These are phyloP conservation scores for Termitomyces titanicus DNA, from an alignment of 768 basidiomycete genomes.

Conservation along the genomic window DNA sequence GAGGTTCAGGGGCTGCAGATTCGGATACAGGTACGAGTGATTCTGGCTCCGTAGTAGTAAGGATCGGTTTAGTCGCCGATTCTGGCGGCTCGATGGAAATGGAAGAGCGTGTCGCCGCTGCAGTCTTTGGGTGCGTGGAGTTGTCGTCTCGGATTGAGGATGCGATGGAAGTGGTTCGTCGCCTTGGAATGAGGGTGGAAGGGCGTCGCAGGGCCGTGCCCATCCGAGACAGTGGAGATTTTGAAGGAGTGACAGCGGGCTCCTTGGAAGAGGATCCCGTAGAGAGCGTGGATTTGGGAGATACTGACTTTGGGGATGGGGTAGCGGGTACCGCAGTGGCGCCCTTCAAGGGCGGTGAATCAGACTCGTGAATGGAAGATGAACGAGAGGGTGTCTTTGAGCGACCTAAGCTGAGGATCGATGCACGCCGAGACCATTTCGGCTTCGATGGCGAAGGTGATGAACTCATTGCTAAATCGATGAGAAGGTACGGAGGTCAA, in stretches of 20 bases:
- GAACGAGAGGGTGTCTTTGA: constrained; percentile 9
- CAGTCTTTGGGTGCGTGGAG: constrained; percentile 2
- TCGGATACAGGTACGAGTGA: background rate
- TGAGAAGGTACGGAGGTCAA: background rate
- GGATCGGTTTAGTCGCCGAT: background rate
- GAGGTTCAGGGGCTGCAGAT: background rate
- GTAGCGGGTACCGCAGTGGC: background rate
- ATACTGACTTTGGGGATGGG: background rate
- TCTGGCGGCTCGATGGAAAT: background rate
- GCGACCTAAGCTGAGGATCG: constrained; percentile 7
- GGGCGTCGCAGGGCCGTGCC: constrained; percentile 4
- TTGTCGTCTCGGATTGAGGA: constrained; percentile 1
- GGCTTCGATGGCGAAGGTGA: constrained; percentile 6
- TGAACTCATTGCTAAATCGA: constrained; percentile 4
- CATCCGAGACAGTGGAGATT: constrained; percentile 5
- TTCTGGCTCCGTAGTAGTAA: constrained; percentile 8
- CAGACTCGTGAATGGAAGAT: constrained; percentile 3
- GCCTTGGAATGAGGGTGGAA: constrained; percentile 9
- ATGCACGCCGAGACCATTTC: constrained; percentile 10
- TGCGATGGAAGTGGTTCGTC: constrained; percentile 6
- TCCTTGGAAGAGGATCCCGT: constrained; percentile 4
- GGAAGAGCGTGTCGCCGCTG: background rate
- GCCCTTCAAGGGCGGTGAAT: background rate
- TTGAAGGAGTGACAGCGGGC: constrained; percentile 6
- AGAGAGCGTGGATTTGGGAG: constrained; percentile 3